phyloP scores from a whole-genome alignment of 371 early-diverging fungal species.

The Haplosporangium sp. region DNA sequence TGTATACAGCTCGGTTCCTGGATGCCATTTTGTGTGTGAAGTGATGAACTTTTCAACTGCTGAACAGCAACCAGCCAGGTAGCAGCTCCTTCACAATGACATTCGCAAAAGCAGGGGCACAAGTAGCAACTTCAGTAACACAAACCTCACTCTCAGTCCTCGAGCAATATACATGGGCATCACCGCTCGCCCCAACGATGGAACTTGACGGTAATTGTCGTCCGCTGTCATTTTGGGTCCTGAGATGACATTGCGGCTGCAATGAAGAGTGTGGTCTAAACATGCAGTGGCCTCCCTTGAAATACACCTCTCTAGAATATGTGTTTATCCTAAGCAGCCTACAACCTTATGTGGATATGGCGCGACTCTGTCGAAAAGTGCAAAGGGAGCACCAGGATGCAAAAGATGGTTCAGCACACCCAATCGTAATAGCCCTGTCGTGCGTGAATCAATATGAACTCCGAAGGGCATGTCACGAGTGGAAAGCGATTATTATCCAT shows the following conservation, averaged over 20 bases:
- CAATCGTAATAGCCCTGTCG: conserved; percentile 37
- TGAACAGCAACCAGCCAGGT: not conserved
- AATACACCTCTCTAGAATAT: conserved; percentile 28
- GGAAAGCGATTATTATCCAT: conserved; percentile 46
- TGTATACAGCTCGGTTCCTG: too few relatives aligned
- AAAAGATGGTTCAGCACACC: not conserved
- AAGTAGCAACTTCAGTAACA: conserved; percentile 2
- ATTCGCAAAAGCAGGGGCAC: not conserved
- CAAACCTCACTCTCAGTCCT: conserved; percentile 42
- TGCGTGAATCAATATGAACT: conserved; percentile 55
- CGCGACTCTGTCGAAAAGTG: conserved; percentile 27
- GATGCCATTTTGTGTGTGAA: too few relatives aligned
- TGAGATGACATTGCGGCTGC: too few relatives aligned
- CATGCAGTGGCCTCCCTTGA: not conserved
- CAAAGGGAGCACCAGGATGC: conserved; percentile 10
- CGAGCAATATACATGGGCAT: conserved; percentile 45
- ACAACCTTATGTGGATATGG: conserved; percentile 48
- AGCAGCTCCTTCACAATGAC: not conserved
- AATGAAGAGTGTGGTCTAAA: too few relatives aligned
- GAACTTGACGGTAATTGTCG: conserved; percentile 43
- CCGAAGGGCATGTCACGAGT: conserved; percentile 44
- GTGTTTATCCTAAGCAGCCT: conserved; percentile 52
- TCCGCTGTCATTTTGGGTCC: not conserved
- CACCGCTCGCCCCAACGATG: conserved; percentile 43
- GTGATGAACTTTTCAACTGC: too few relatives aligned